Percentiles rank a stretch among this genome's conserved stretches.
phyloP scores from a whole-genome alignment of 179 eudicot species.

The Corrigiola litoralis region DNA sequence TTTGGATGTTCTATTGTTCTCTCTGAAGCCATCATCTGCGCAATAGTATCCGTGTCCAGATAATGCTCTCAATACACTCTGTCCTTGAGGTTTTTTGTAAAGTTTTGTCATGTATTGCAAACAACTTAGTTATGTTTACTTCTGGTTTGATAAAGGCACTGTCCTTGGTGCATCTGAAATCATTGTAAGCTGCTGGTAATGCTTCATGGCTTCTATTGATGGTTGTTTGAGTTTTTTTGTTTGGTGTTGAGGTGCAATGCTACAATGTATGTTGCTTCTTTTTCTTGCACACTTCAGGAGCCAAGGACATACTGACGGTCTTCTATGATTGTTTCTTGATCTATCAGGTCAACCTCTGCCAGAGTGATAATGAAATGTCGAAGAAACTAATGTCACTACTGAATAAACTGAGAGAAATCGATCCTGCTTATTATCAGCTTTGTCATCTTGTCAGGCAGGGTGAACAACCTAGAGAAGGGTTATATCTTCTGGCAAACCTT shows the following conservation, averaged over 20 bases:
- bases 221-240: not conserved
- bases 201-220: not conserved
- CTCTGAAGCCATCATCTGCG: too few species aligned
- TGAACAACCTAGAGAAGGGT: constrained; percentile 94
- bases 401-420: constrained; percentile 51
- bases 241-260: constrained; percentile 3
- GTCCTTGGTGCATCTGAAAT: too few species aligned
- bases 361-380: constrained; percentile 67
- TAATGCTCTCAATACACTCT: too few species aligned
- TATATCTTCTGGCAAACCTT: constrained; percentile 69
- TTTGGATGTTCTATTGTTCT: too few species aligned
- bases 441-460: constrained; percentile 93
- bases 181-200: not conserved
- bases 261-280: not conserved
- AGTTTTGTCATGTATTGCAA: too few species aligned
- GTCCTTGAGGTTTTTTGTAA: too few species aligned
- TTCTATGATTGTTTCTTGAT: constrained; percentile 9
- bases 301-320: not conserved
- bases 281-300: not conserved
- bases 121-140: too few species aligned
- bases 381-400: constrained; percentile 61
- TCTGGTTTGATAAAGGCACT: too few species aligned
- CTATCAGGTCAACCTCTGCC: constrained; percentile 50
- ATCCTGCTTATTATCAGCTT: constrained; percentile 71
- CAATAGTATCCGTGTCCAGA: too few species aligned